phyloP scores from a whole-genome alignment of 495 filamentous ascomycete genomes.

The Podospora pseudopauciseta region DNA sequence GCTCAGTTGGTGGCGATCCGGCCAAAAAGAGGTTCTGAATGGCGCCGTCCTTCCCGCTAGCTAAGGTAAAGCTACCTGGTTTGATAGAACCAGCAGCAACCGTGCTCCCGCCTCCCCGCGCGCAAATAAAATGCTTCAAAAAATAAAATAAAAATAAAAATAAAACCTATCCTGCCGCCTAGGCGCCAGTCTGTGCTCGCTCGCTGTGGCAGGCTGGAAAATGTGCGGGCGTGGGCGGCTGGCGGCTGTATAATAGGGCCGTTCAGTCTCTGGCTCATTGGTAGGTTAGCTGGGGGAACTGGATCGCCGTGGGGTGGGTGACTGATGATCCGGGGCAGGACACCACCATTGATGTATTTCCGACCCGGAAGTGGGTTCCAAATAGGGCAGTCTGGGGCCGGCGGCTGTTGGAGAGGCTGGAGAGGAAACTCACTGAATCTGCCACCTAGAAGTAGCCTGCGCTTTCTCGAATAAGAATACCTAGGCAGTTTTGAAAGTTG shows the following conservation, averaged over 20 bases:
- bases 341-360: too few species aligned
- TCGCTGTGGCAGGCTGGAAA: neutral
- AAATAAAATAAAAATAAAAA: too few species aligned
- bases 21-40: constrained; percentile 14
- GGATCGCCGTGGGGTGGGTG: constrained; percentile 5
- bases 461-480: neutral
- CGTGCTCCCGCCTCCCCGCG: too few species aligned
- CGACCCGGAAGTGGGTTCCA: too few species aligned
- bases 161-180: neutral
- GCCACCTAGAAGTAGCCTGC: constrained; percentile 10
- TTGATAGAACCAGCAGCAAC: too few species aligned
- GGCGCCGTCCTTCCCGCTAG: neutral
- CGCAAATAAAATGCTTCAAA: too few species aligned
- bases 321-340: neutral
- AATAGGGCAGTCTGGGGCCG: too few species aligned
- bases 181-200: neutral
- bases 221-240: neutral
- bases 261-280: neutral
- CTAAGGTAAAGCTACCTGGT: too few species aligned
- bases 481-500: too few species aligned
- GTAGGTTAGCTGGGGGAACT: neutral
- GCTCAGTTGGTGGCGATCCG: constrained; percentile 25
- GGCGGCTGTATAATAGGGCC: neutral
- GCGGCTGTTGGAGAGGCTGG: neutral
- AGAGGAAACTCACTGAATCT: neutral